These are phyloP conservation scores for Naganishia onofrii DNA, from an alignment of 768 basidiomycete genomes.

Conservation along the genomic window DNA sequence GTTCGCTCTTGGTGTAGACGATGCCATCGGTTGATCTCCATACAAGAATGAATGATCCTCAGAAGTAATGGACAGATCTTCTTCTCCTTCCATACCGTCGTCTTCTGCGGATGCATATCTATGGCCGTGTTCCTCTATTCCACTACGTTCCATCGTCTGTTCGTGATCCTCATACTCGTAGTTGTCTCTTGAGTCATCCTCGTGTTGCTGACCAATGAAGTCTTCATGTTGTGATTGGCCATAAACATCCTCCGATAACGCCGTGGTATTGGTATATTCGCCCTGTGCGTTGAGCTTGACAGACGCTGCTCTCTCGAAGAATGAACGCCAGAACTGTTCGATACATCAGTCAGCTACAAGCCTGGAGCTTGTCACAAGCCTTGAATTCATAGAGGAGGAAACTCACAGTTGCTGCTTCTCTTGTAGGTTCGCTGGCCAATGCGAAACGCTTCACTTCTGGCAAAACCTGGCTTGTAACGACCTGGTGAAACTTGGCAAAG, in stretches of 20 bases:
- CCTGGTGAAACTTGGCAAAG: slow-evolving; percentile 82
- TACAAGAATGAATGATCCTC: slow-evolving; percentile 72
- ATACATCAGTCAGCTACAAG: background rate
- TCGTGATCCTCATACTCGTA: slow-evolving; percentile 33
- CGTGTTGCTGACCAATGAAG: background rate
- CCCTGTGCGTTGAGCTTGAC: slow-evolving; percentile 74
- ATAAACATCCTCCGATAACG: slow-evolving; percentile 36
- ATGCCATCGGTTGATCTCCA: slow-evolving; percentile 63
- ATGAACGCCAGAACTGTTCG: slow-evolving; percentile 86
- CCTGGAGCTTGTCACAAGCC: background rate
- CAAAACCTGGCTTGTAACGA: slow-evolving; percentile 73
- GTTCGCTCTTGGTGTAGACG: slow-evolving; percentile 64
- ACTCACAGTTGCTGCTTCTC: slow-evolving; percentile 83
- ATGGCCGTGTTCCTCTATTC: slow-evolving; percentile 1
- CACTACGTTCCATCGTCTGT: slow-evolving; percentile 30
- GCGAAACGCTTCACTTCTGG: slow-evolving; percentile 89
- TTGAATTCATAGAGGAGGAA: background rate
- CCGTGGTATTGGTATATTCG: slow-evolving; percentile 63
- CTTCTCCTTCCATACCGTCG: slow-evolving; percentile 24
- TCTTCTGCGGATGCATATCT: background rate
- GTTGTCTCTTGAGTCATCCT: slow-evolving; percentile 19
- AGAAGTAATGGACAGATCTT: slow-evolving; percentile 51
- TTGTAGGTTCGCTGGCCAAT: slow-evolving; percentile 77
- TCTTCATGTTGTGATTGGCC: background rate
- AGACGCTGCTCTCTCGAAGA: slow-evolving; percentile 91